These are phyloP conservation scores for Brassica balearica DNA, from an alignment of 441 rosid genomes.

Conservation along the genomic window DNA sequence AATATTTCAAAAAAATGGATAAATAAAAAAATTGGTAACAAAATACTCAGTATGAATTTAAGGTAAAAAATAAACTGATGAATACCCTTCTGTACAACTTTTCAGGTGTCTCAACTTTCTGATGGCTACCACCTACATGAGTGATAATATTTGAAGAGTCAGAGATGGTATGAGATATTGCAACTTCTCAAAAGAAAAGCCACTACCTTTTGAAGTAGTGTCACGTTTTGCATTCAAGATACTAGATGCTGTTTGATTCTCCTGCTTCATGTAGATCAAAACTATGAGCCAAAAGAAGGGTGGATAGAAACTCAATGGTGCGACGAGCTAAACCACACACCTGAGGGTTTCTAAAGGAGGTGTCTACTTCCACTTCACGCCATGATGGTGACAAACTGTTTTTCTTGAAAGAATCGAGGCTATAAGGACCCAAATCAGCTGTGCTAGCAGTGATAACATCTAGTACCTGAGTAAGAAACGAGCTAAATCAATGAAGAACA, in stretches of 20 bases:
- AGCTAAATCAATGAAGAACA: not conserved
- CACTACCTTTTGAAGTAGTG: constrained; percentile 48
- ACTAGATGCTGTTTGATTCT: constrained; percentile 53
- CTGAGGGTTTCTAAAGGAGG: constrained; percentile 54
- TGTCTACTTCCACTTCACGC: constrained; percentile 52
- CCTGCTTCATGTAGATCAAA: constrained; percentile 45
- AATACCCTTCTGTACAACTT: constrained; percentile 80
- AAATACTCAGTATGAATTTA: not conserved
- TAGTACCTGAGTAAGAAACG: constrained; percentile 49
- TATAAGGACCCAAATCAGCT: constrained; percentile 80
- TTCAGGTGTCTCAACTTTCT: constrained; percentile 62
- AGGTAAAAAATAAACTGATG: not conserved
- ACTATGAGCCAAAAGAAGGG: constrained; percentile 22
- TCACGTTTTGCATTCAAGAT: constrained; percentile 49
- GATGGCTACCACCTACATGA: constrained; percentile 58
- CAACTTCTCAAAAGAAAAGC: constrained; percentile 23
- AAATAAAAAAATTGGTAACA: not conserved
- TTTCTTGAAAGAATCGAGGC: constrained; percentile 82
- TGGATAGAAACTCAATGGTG: not conserved
- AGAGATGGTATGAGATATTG: constrained; percentile 20
- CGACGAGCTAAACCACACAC: constrained; percentile 43
- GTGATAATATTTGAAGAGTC: constrained; percentile 29
- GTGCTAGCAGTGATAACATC: constrained; percentile 74
- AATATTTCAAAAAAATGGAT: constrained; percentile 6
- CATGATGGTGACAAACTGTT: constrained; percentile 81